Evolutionary conservation across 441 rosid genomes (phyloP), one percentile per base, ranked within the genome.

Genomic region (Populus hybrid): DNA sequence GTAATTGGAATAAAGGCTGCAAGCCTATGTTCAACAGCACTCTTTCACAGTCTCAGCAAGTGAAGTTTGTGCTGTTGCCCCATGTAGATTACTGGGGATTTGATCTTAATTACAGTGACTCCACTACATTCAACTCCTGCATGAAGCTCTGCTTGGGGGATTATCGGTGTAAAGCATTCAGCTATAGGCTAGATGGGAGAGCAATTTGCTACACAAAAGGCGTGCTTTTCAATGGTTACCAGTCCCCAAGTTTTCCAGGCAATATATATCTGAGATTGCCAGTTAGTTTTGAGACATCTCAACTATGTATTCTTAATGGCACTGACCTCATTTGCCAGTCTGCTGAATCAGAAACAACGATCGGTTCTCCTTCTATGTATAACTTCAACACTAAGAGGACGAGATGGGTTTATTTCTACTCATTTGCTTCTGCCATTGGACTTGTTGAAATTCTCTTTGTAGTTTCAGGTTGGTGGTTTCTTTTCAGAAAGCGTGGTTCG

Each of bases 351-450:
- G 19, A 16, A n/a, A 59, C n/a, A 76, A 71, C 1, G 67, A 32
- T 2, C 38, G 32, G 12, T 40, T 72, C 16, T 61, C 71, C 78
- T n/a, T 78, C 84, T 40, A 74, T 71, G 82, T 82, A 82, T 67
- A 83, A 50, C n/a, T 21, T 70, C 5, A 42, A 0, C 3, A 71
- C 9, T 4, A 85, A 77, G 72, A 86, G 74, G 28, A 71, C 53
- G 79, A 82, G 64, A 85, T 85, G 90, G 90, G 38, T n/a, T 3
- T 87, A 86, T 82, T 72, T 89, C 38, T 87, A 86, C 26, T 77
- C 67, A 71, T 89, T 87, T 59, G 85, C 86, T 46, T 23, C 78
- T 10, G 71, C 74, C 14, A 69, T 89, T 59, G 91, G 90, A 12
- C 79, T 46, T 4, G 57, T 82, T 12, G 89, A 89, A 76, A 19